A percentile compares a stretch with the other conserved stretches of the same genome.
phyloP scores from a whole-genome alignment of 164 flowering plant genomes.

The Macadamia tetraphylla region DNA sequence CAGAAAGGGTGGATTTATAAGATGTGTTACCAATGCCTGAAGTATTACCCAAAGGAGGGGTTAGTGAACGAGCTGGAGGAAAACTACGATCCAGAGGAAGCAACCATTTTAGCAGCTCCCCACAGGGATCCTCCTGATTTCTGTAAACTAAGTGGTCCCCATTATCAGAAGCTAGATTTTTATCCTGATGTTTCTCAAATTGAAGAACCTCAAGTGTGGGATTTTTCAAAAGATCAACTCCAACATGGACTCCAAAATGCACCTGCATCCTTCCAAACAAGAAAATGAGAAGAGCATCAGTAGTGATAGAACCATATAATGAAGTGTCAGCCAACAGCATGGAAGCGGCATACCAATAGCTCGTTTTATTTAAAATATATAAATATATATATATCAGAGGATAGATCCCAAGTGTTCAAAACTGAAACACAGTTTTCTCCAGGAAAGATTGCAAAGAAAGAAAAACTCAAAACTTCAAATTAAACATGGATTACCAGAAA shows the following conservation, averaged over 20 bases:
- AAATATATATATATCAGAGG: too few relatives aligned
- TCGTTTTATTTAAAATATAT: background rate
- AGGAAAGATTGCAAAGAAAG: background rate
- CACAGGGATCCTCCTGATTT: constrained; percentile 57
- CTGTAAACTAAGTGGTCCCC: constrained; percentile 16
- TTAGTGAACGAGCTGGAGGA: constrained; percentile 51
- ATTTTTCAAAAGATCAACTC: constrained; percentile 49
- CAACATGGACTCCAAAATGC: constrained; percentile 82
- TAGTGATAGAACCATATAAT: background rate
- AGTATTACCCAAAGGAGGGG: constrained; percentile 53
- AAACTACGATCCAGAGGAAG: constrained; percentile 78
- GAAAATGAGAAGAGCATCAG: constrained; percentile 37
- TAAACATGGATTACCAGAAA: background rate
- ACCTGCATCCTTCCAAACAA: constrained; percentile 95
- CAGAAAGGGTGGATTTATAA: constrained; percentile 36
- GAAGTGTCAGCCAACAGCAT: background rate
- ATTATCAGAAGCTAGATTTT: constrained; percentile 25
- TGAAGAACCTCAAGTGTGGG: constrained; percentile 92
- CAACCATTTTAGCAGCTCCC: constrained; percentile 81
- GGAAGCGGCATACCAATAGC: background rate
- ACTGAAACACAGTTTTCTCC: background rate
- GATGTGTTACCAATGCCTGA: constrained; percentile 43
- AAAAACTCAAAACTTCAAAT: background rate
- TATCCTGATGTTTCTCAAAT: constrained; percentile 66
- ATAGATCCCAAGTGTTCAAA: background rate